Conservation (phyloP, 2,329 filamentous ascomycete genomes). For the Cylindrodendrum hubeiense region DNA sequence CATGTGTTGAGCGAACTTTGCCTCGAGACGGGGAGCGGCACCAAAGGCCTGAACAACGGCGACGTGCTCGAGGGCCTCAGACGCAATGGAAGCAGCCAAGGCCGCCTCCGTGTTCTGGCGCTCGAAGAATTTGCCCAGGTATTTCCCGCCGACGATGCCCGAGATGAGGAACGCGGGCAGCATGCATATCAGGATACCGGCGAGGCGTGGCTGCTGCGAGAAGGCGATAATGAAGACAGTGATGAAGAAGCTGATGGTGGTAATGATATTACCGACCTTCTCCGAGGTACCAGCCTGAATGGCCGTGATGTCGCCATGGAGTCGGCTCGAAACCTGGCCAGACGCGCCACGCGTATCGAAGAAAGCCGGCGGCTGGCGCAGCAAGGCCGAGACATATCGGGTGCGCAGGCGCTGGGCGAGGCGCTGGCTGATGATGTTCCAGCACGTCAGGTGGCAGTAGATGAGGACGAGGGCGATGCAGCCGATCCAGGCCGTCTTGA, state of each 20-base stretch:
- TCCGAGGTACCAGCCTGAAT: constrained; percentile 78
- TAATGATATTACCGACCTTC: constrained; percentile 75
- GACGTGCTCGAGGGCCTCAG: constrained; percentile 70
- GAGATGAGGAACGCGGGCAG: constrained; percentile 73
- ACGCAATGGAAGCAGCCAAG: constrained; percentile 71
- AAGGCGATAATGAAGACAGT: constrained; percentile 77
- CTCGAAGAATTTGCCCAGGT: constrained; percentile 62
- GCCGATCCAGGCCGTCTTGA: constrained; percentile 70
- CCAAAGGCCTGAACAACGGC: constrained; percentile 73
- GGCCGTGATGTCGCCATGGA: constrained; percentile 74
- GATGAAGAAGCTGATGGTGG: constrained; percentile 73
- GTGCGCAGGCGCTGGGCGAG: constrained; percentile 73
- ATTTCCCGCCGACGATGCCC: constrained; percentile 68
- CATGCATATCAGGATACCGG: constrained; percentile 72
- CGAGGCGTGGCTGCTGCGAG: constrained; percentile 70
- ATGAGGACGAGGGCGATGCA: constrained; percentile 72
- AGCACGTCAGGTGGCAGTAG: constrained; percentile 73
- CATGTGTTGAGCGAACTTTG: constrained; percentile 61
- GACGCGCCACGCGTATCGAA: constrained; percentile 70
- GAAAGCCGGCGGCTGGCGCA: constrained; percentile 72
- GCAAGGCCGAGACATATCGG: constrained; percentile 67
- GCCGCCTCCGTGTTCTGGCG: constrained; percentile 59
- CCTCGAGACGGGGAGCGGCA: constrained; percentile 56
- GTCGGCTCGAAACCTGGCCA: constrained; percentile 73
- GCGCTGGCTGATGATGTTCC: constrained; percentile 73